Base-by-base conservation (phyloP, 306 rosid genomes). In the Sicyos baderoa region DNA sequence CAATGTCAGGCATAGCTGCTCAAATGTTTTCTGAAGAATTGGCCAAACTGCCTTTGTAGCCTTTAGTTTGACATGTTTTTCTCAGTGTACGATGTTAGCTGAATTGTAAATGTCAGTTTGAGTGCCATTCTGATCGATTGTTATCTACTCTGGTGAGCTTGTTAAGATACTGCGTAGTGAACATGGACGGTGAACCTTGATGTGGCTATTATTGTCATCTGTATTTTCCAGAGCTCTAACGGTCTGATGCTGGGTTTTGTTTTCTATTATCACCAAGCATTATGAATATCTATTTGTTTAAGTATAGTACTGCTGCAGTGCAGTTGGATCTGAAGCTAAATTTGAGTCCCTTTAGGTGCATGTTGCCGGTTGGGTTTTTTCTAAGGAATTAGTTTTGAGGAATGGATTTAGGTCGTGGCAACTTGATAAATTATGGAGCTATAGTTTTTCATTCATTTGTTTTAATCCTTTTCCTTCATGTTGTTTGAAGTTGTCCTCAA, bases 371-470 rank as follows among this genome's bases (percentile, higher is more conserved):
- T 27, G 48, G 9, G 44, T 14, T 15, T n/a, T 61, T 19, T 16
- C 35, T 29, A 5, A 29, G 0, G 49, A 35, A 14, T 51, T 6
- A 13, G 35, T 23, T 25, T 67, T 23, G 72, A 23, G 56, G 57
- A 67, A 49, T 23, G 72, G 57, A 21, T 67, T 47, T 67, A 67
- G 72, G 57, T 49, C 48, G 57, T 67, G 55, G 45, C 23, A 48
- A 49, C 45, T 22, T 49, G 72, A 14, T 56, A 15, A 48, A 44
- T 7, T 67, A 22, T 67, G 55, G 57, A 49, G 56, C 72, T 9
- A 7, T 49, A 47, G 72, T 25, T 15, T 67, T 67, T 4, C 45
- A 49, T 49, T 25, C 44, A n/a, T 47, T 45, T 9, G 45, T 67
- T 66, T 29, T 9, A 56, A 47, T 23, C 45, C 25, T 67, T 49